Evolutionary conservation across 2,329 filamentous ascomycete species (phyloP).

Genomic region (Volutella citrinella): DNA sequence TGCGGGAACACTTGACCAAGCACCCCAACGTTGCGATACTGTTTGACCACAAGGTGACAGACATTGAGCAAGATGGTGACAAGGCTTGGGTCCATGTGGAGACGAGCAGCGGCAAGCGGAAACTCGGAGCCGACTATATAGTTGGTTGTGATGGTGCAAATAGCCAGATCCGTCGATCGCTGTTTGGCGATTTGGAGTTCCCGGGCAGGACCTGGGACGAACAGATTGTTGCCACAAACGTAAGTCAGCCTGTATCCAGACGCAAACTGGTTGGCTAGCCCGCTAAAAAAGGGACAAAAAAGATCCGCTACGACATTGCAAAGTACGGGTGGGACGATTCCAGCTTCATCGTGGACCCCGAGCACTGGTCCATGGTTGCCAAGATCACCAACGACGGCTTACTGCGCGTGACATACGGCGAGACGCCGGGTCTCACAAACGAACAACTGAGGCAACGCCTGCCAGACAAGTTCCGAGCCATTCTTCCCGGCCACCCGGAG

Average conservation of each 20-base stretch:
- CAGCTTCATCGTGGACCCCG: background rate
- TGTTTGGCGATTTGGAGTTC: conserved; percentile 3
- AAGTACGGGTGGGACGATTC: background rate
- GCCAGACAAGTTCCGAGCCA: background rate
- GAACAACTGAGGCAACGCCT: background rate
- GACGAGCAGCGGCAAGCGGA: background rate
- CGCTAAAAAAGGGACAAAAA: too few relatives aligned
- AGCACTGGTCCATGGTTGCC: conserved; percentile 1
- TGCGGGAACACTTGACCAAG: background rate
- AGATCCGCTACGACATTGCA: background rate
- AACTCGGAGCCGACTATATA: background rate
- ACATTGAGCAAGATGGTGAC: background rate
- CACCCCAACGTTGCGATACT: background rate
- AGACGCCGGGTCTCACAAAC: background rate
- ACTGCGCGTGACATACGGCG: background rate
- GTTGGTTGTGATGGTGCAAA: conserved; percentile 2
- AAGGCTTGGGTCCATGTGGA: conserved; percentile 1
- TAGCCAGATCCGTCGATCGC: background rate
- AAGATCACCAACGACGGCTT: background rate
- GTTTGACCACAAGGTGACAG: background rate
- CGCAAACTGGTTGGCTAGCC: too few relatives aligned
- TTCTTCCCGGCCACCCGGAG: background rate
- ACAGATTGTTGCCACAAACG: too few relatives aligned
- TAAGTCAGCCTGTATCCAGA: too few relatives aligned
- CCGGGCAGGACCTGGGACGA: conserved; percentile 3